Conservation (phyloP, 2,329 filamentous ascomycete species). For the Colletotrichum viniferum region DNA sequence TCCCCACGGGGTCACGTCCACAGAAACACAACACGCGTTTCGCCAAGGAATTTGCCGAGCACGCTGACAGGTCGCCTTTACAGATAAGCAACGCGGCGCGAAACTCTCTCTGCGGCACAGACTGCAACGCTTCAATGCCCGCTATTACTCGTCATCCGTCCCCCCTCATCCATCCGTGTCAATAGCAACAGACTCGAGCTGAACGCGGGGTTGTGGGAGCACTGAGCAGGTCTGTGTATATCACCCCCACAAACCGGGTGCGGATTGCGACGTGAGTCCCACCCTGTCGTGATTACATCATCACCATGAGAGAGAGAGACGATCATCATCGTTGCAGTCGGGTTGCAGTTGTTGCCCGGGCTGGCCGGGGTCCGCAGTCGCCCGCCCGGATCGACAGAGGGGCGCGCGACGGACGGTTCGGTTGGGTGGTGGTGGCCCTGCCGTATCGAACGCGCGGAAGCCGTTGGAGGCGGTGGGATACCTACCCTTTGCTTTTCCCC, state of each 20-base stretch:
- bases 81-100: background rate
- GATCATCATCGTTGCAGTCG: background rate
- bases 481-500: background rate
- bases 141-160: background rate
- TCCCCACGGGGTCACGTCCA: background rate
- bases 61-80: background rate
- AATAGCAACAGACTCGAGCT: background rate
- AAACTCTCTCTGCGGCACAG: background rate
- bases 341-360: background rate
- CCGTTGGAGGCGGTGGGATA: background rate
- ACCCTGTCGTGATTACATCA: background rate
- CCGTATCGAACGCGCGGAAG: background rate
- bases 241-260: background rate
- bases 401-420: background rate
- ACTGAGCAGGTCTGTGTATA: background rate
- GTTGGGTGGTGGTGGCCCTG: background rate
- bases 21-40: background rate
- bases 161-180: background rate
- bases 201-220: background rate
- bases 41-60: background rate
- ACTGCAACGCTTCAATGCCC: background rate
- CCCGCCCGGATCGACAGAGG: background rate
- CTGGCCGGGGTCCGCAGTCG: background rate
- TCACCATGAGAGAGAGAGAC: background rate
- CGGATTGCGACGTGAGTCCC: background rate